phyloP scores from a whole-genome alignment of 805 yeast genomes.

The Ogataea polymorpha region DNA sequence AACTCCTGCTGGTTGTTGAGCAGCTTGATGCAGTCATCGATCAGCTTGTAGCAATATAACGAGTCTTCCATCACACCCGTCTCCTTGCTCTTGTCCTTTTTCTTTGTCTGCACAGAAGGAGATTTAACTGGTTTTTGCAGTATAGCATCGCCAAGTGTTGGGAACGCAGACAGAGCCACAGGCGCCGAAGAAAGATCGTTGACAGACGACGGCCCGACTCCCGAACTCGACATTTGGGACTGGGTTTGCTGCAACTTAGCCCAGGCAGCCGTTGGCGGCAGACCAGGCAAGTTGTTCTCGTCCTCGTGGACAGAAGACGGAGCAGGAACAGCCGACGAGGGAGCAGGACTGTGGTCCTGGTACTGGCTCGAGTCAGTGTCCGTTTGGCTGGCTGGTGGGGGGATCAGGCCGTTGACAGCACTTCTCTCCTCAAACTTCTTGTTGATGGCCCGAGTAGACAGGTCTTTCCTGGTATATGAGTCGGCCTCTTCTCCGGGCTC shows the following conservation, averaged over 20 bases:
- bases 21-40: conserved; percentile 27
- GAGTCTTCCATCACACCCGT: conserved; percentile 21
- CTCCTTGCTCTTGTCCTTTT: conserved; percentile 30
- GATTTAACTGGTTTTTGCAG: conserved; percentile 16
- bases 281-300: conserved; percentile 28
- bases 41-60: conserved; percentile 23
- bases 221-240: conserved; percentile 25
- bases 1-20: conserved; percentile 24
- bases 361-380: conserved; percentile 5
- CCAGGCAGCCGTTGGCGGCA: conserved; percentile 77
- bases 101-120: conserved; percentile 20
- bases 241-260: conserved; percentile 30
- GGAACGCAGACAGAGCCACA: conserved; percentile 27
- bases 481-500: conserved; percentile 99
- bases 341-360: conserved; percentile 10
- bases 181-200: conserved; percentile 9
- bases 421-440: conserved; percentile 43
- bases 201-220: conserved; percentile 4
- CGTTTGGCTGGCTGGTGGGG: conserved; percentile 20
- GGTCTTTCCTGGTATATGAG: conserved; percentile 85
- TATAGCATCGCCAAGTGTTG: conserved; percentile 29
- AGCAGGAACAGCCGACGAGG: conserved; percentile 1
- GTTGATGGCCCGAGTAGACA: conserved; percentile 70
- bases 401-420: conserved; percentile 35
- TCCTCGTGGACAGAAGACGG: conserved; percentile 15